Evolutionary conservation across 352 stramenopile species (phyloP).

Genomic region (Phytopythium chamaehyphon): DNA sequence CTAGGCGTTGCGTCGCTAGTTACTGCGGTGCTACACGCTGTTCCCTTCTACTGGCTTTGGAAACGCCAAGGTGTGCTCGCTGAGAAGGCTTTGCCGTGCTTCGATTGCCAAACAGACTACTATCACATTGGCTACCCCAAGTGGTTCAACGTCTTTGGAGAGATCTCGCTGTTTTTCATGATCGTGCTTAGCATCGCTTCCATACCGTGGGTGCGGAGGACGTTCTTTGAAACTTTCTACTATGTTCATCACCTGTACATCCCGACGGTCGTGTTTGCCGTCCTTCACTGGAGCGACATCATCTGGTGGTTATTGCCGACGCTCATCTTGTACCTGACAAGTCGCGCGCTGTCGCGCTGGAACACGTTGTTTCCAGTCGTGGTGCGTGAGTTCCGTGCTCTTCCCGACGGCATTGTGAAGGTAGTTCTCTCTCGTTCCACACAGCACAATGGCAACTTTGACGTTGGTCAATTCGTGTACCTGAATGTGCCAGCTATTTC

Average conservation of each 20-base stretch:
- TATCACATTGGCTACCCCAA: conserved; percentile 27
- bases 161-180: conserved; percentile 47
- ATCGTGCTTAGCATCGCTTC: conserved; percentile 32
- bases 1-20: conserved; percentile 39
- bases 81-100: conserved; percentile 40
- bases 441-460: conserved; percentile 20
- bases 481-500: conserved; percentile 50
- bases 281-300: conserved; percentile 45
- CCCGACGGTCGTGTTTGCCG: conserved; percentile 36
- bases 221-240: conserved; percentile 56
- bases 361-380: conserved; percentile 32
- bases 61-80: conserved; percentile 23
- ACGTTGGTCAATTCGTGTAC: conserved; percentile 56
- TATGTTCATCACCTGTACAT: conserved; percentile 55
- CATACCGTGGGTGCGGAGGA: conserved; percentile 42
- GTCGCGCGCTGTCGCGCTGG: conserved; percentile 36
- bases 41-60: conserved; percentile 50
- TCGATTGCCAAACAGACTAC: conserved; percentile 46
- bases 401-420: conserved; percentile 39
- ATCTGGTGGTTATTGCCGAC: conserved; percentile 50
- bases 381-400: conserved; percentile 24
- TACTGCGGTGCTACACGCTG: conserved; percentile 28
- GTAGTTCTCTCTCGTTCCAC: conserved; percentile 29
- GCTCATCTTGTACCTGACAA: conserved; percentile 48
- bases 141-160: conserved; percentile 66